Evolutionary conservation across 2,329 filamentous ascomycete species (phyloP).

Genomic region (Lecanicillium sp.): DNA sequence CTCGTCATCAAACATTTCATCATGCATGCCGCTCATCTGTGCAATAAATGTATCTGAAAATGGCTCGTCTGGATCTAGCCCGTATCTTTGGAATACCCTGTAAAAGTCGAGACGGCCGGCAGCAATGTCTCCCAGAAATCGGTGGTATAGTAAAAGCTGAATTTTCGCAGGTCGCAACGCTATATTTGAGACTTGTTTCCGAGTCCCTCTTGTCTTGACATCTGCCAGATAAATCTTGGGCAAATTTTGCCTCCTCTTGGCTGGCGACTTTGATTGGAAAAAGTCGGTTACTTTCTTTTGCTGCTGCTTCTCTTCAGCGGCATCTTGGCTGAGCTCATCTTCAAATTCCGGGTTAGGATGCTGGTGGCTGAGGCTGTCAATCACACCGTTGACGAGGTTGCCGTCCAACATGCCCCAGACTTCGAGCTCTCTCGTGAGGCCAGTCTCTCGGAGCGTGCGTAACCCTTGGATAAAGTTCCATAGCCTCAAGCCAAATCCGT

Average conservation of each 20-base stretch:
- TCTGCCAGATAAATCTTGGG: slow-evolving; percentile 67
- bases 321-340: slow-evolving; percentile 38
- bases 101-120: slow-evolving; percentile 61
- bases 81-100: slow-evolving; percentile 62
- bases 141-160: slow-evolving; percentile 85
- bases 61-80: slow-evolving; percentile 50
- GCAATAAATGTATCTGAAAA: slow-evolving; percentile 78
- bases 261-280: slow-evolving; percentile 21
- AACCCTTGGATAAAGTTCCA: slow-evolving; percentile 91
- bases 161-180: slow-evolving; percentile 71
- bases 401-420: slow-evolving; percentile 81
- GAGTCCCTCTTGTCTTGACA: slow-evolving; percentile 71
- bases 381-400: slow-evolving; percentile 78
- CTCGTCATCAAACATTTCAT: slow-evolving; percentile 51
- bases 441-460: slow-evolving; percentile 60
- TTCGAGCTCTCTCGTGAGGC: slow-evolving; percentile 67
- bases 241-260: neutral
- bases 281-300: slow-evolving; percentile 34
- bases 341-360: slow-evolving; percentile 69
- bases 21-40: slow-evolving; percentile 61
- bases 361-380: slow-evolving; percentile 74
- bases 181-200: slow-evolving; percentile 55
- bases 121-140: slow-evolving; percentile 70
- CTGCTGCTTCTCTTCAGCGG: slow-evolving; percentile 14
- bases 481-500: slow-evolving; percentile 70